Evolutionary conservation across 306 rosid species (phyloP), one percentile per base, ranked within the genome.

Genomic region (Lotus japonicus): DNA sequence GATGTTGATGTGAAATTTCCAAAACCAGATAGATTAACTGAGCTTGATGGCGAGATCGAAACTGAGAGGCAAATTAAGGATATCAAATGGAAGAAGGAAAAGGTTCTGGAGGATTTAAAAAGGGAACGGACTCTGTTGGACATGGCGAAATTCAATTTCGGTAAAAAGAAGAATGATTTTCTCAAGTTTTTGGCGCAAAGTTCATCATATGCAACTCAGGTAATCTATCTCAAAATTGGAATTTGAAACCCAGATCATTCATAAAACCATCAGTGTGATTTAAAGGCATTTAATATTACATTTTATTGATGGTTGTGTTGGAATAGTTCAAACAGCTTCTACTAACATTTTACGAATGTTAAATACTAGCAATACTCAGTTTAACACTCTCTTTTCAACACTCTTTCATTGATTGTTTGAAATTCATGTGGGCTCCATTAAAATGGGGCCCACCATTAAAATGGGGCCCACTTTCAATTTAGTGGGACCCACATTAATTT

Each of bases 191-290:
- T 94, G 65, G 84, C 89, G 6, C 82, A 84, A 64, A 85, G 90
- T 68, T 88, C 96, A 42, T 77, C 96, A 5, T 64, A 75, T 39
- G 92, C 87, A 67, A 75, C 97, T 52, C 92, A 87, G 97, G 99
- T 94, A 71, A 77, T 82, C 58, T 54, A 4, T 6, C 76, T 54
- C 58, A 33, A 58, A 70, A 28, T 23, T 59, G 6, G 21, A 64
- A 64, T 31, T 58, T 44, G 18, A 58, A 70, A 15, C 49, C 14
- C 31, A 36, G 11, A 53, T 65, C 56, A 28, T 70, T 65, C 45
- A 55, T 38, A 56, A 15, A 45, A 58, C 62, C 62, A 18, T 19
- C 51, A 62, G 39, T 38, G 66, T 69, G 14, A 64, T 17, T 48
- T 58, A 59, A 64, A 54, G 21, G 70, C 11, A 0, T 57, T 31